Base-by-base conservation (phyloP, 1,139 yeast species). In the Yamadazyma blattariae region DNA sequence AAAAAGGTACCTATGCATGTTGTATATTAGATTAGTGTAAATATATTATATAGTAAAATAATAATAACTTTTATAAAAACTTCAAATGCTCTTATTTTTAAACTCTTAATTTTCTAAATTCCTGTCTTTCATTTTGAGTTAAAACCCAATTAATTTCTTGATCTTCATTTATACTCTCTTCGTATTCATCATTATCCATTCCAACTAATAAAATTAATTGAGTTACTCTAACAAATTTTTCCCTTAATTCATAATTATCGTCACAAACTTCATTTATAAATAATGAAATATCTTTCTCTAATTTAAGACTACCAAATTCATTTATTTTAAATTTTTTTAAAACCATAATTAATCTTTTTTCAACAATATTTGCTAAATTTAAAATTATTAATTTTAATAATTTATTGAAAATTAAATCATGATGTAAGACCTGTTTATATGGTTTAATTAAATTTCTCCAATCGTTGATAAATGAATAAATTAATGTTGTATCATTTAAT, bases 171-270 rank as follows among this genome's bases (percentile, higher is more conserved):
- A 54, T 48, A 38, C 68, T 64, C 45, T 67, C 64, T 30, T 65
- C 72, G 38, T 69, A 70, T 47, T 85, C 95, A 36, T 82, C 92
- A 41, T 85, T 92, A 47, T 88, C 96, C 66, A 88, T 73, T 2
- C 96, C 94, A 27, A 89, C 68, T 31, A 88, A 66, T 65, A 87
- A 74, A 8, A 88, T 84, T 31, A 90, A 71, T 56, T 90, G 97
- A 0, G 96, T 88, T 3, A 88, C 80, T 40, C 88, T 71, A 3
- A 84, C 72, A 53, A 90, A 92, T 50, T 78, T 77, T 41, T 87
- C 92, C 43, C 96, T 70, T 48, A 89, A 64, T 30, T 74, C 76
- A 57, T 88, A 92, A 48, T 80, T 67, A 63, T 56, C 80, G 54
- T 56, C 77, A 70, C 60, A 87, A 53, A 50, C 72, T 43, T 81